Base-by-base conservation (phyloP, 495 filamentous ascomycete species). In the Viridothelium virens region DNA sequence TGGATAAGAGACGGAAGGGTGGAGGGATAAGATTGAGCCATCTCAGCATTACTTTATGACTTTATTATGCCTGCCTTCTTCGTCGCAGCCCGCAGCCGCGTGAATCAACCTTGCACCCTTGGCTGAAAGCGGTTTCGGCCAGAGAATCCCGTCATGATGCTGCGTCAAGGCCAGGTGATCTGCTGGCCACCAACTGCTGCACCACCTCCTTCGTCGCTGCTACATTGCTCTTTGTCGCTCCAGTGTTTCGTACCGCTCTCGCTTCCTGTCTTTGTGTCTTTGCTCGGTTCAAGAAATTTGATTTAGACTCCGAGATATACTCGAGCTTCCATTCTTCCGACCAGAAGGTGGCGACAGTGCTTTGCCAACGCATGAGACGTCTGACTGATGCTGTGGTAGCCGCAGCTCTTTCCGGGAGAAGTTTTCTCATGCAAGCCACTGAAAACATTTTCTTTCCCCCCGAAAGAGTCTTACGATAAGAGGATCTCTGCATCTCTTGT, bases 361-460 rank as follows among this genome's bases (percentile, higher is more conserved):
- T 11, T 11, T n/a, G 53, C 53, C 53, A 59, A 36, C 53, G 53
- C 53, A 59, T 59, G 53, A 59, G 53, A 59, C 53, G 53, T 59
- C 53, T 34, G 53, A 59, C 53, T 9, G 36, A 18, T 14, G 18
- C 53, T 59, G 53, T 59, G 33, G 53, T 18, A 18, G 36, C 5
- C 31, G 25, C 25, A 18, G 18, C 18, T 31, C 36, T 18, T 59
- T 59, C 7, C 53, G n/a, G 25, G 14, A 31, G 5, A 7, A 6
- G 1, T 59, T 59, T 36, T 7, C 31, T 34, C 53, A 34, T 9
- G 7, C 5, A 34, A 36, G 5, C 53, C 18, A 7, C 53, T 59
- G 14, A 59, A 59, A 59, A 34, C 53, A 18, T 59, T 59, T 33
- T 33, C 53, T 59, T 34, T 59, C 18, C 31, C 36, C 7, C 5